These are phyloP conservation scores for Malus sieversii DNA, from an alignment of 306 rosid genomes.

Conservation along the genomic window DNA sequence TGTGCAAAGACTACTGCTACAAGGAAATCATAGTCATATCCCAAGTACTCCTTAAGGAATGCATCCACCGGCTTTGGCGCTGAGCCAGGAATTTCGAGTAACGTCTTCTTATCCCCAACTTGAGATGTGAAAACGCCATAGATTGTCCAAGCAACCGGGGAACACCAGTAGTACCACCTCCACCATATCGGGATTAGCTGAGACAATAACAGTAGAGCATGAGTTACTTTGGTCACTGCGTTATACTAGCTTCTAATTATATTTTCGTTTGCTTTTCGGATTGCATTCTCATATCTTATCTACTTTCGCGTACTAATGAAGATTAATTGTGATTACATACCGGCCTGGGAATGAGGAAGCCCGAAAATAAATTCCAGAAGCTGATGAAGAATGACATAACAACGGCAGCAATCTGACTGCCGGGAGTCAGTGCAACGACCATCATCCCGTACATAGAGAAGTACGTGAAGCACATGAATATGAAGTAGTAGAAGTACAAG, in stretches of 20 bases:
- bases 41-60: constrained; percentile 16
- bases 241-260: too few species aligned
- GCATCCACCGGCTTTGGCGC: background rate
- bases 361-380: constrained; percentile 71
- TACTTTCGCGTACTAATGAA: background rate
- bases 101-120: background rate
- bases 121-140: constrained; percentile 25
- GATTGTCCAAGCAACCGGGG: constrained; percentile 30
- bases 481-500: constrained; percentile 55
- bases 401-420: constrained; percentile 48
- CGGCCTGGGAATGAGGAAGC: constrained; percentile 57
- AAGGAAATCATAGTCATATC: constrained; percentile 28
- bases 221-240: background rate
- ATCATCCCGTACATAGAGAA: constrained; percentile 64
- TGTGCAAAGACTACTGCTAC: constrained; percentile 22
- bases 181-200: constrained; percentile 32
- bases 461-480: constrained; percentile 54
- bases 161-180: constrained; percentile 34
- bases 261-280: background rate
- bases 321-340: constrained; percentile 14
- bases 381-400: constrained; percentile 44
- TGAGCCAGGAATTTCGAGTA: background rate
- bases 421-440: constrained; percentile 54
- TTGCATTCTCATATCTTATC: background rate
- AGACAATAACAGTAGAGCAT: background rate